Evolutionary conservation across 768 basidiomycete genomes (phyloP), one percentile per base, ranked within the genome.

Genomic region (Pleurotus djamor): DNA sequence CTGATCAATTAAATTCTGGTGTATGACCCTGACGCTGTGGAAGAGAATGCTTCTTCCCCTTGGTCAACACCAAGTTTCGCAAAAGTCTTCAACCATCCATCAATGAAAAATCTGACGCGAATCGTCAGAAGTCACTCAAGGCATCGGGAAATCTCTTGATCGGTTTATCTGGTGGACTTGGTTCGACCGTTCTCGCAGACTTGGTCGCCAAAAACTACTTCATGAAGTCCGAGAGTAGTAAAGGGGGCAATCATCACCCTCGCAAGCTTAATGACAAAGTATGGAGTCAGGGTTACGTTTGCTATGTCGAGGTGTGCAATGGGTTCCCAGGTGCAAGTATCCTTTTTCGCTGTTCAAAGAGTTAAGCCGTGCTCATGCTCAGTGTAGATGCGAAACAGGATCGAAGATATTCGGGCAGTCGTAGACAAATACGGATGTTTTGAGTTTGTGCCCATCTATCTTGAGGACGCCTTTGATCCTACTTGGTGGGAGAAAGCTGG

Each of bases 111-210:
- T 73, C 81, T 12, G 78, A 83, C 63, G 81, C 79, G 8, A 78
- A 84, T 14, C 79, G 86, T 45, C 79, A 84, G 37, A 85, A 82
- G 54, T 76, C 78, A 9, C 74, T 90, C 4, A 86, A 84, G 64
- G 89, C 91, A 1, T 74, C 81, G 7, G 91, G 90, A 51, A 85
- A 87, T 59, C 73, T 94, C 4, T 72, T 87, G 7, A 68, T 94
- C 14, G 91, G 80, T 1, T 83, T 87, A 60, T 92, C 91, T n/a
- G 92, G 92, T 6, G 91, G 92, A 2, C 76, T 91, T 0, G 87
- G 89, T 4, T 91, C 92, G 0, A 84, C 87, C 0, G 78, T 91
- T 1, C 75, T 93, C 9, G 76, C 92, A 13, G 87, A 93, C 67
- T 74, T 92, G 17, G 76, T 92, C 1, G 75, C 83, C 32, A 77